These are phyloP conservation scores for Acanthamoeba healyi DNA, from an alignment of 208 protist species.

Conservation along the genomic window DNA sequence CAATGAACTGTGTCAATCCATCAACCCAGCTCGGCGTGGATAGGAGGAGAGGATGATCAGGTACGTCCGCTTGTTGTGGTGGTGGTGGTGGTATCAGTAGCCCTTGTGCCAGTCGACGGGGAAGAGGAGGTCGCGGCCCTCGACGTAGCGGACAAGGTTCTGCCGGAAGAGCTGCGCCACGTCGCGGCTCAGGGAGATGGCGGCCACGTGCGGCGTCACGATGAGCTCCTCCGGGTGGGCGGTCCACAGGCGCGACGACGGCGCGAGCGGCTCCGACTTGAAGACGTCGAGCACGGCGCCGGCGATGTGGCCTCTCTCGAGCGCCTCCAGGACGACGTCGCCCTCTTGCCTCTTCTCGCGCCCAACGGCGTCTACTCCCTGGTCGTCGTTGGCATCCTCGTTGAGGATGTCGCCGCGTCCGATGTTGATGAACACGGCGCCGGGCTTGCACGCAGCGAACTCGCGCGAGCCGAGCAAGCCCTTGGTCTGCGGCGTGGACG, in stretches of 20 bases:
- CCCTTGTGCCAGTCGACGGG: conserved; percentile 58
- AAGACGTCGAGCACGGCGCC: conserved; percentile 56
- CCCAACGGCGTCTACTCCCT: neutral
- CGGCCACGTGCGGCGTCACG: conserved; percentile 42
- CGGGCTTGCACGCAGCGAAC: conserved; percentile 42
- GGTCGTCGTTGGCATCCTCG: neutral
- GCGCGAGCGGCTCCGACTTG: neutral
- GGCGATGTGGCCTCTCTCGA: conserved; percentile 15
- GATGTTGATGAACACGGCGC: conserved; percentile 67
- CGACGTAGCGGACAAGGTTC: conserved; percentile 43
- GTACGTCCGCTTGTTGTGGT: too few relatives aligned
- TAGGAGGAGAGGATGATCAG: too few relatives aligned
- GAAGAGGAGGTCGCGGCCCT: conserved; percentile 4
- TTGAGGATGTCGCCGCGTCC: conserved; percentile 40
- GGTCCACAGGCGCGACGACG: neutral
- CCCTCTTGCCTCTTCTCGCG: neutral
- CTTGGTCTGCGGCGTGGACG: conserved; percentile 39
- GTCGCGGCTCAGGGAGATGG: conserved; percentile 5
- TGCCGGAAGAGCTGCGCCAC: conserved; percentile 33
- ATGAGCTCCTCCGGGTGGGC: neutral
- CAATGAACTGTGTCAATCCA: too few relatives aligned
- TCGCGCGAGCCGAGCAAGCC: conserved; percentile 10
- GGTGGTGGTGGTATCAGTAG: conserved; percentile 14
- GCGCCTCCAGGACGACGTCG: conserved; percentile 44
- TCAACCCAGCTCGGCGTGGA: too few relatives aligned